Evolutionary conservation across 2,329 filamentous ascomycete genomes (phyloP).

Genomic region (Diplodia sapinea): DNA sequence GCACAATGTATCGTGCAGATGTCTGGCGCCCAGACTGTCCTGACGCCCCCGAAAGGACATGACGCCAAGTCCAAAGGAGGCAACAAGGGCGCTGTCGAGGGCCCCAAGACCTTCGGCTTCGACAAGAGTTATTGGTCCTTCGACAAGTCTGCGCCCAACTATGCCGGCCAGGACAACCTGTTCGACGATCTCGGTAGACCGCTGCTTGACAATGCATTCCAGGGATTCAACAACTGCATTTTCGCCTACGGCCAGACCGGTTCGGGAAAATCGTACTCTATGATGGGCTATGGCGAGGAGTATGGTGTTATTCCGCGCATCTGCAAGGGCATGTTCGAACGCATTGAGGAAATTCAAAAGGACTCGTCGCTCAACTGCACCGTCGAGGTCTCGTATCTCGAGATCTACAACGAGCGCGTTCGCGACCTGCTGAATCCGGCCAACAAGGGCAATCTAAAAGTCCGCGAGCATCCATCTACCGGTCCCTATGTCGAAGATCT

Average conservation of each 20-base stretch:
- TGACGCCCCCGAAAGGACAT: slow-evolving; percentile 70
- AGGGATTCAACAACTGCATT: slow-evolving; percentile 99
- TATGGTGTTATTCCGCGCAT: slow-evolving; percentile 95
- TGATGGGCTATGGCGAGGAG: slow-evolving; percentile 99
- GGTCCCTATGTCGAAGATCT: slow-evolving; percentile 98
- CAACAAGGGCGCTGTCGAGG: slow-evolving; percentile 66
- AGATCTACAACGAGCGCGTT: slow-evolving; percentile 99
- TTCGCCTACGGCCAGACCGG: slow-evolving; percentile 99
- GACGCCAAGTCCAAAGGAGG: slow-evolving; percentile 67
- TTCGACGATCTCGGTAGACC: slow-evolving; percentile 88
- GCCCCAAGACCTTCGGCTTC: slow-evolving; percentile 88
- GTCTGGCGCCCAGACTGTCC: slow-evolving; percentile 88
- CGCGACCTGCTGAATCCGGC: slow-evolving; percentile 93
- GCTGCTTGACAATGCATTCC: slow-evolving; percentile 95
- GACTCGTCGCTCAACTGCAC: slow-evolving; percentile 85
- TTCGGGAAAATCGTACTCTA: slow-evolving; percentile 98
- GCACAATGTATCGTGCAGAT: slow-evolving; percentile 98
- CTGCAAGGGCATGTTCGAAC: slow-evolving; percentile 95
- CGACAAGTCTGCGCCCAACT: slow-evolving; percentile 77
- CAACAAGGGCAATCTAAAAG: slow-evolving; percentile 95
- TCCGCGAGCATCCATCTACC: slow-evolving; percentile 95
- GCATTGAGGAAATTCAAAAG: slow-evolving; percentile 73
- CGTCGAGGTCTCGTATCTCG: slow-evolving; percentile 96
- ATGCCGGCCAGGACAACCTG: slow-evolving; percentile 87
- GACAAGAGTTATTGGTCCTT: slow-evolving; percentile 99